Evolutionary conservation across 2,329 filamentous ascomycete species (phyloP).

Genomic region (Neopestalotiopsis rosae): DNA sequence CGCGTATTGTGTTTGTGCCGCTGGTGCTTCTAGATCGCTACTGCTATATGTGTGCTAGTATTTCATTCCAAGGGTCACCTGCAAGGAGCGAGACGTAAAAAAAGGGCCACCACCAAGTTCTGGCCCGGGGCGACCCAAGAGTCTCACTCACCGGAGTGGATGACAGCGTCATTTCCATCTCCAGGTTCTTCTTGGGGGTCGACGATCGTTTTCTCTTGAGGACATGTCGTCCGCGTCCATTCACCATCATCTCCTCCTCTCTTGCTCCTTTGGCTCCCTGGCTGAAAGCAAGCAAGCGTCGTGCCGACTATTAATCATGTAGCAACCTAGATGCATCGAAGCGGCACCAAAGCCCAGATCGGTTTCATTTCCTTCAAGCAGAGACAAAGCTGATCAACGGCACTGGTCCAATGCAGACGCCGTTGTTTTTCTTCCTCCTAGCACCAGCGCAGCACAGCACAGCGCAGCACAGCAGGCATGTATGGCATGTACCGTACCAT

Average conservation of each 20-base stretch:
- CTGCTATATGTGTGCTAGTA: slow-evolving; percentile 15
- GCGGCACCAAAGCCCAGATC: background rate
- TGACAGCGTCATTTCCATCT: slow-evolving; percentile 18
- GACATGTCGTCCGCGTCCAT: slow-evolving; percentile 4
- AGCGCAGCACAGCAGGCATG: too few relatives aligned
- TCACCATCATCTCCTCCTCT: background rate
- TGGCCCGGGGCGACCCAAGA: slow-evolving; percentile 1
- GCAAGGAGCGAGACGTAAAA: slow-evolving; percentile 3
- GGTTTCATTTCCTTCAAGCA: slow-evolving; percentile 2
- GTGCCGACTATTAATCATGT: background rate
- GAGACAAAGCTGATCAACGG: slow-evolving; percentile 1
- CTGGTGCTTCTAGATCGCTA: background rate
- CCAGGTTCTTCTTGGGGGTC: slow-evolving; percentile 2
- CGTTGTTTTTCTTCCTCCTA: background rate
- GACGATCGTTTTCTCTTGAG: slow-evolving; percentile 14
- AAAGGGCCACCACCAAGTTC: background rate
- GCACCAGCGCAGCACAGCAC: too few relatives aligned
- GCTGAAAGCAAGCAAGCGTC: background rate
- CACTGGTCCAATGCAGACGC: background rate
- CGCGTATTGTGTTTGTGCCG: slow-evolving; percentile 2
- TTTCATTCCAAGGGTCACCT: slow-evolving; percentile 2
- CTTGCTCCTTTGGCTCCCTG: background rate
- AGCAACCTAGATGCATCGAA: background rate
- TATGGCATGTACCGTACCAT: too few relatives aligned
- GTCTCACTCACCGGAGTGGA: slow-evolving; percentile 21